Evolutionary conservation across 331 rosid genomes (phyloP), one percentile per base, ranked within the genome.

Genomic region (Saraca asoca): DNA sequence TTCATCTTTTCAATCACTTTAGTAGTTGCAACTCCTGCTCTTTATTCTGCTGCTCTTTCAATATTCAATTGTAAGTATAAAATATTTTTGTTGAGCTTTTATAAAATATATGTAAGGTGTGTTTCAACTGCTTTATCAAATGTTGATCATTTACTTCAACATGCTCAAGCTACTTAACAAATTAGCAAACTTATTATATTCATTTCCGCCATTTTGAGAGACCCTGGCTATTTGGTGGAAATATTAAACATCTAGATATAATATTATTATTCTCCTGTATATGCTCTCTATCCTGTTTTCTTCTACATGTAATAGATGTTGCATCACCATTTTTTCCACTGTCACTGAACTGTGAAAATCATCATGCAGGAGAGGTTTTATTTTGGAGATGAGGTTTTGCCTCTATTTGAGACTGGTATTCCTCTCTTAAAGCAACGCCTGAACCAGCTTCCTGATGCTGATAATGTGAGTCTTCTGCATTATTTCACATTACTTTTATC

Each of bases 351-450:
- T 45, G 52, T 53, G 67, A 37, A 41, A 50, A 77, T 57, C 68
- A 51, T 8, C 50, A n/a, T n/a, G 70, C 93, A 93, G 98, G 98
- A 93, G 79, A 87, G 98, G 58, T 90, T 93, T 87, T 93, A 93
- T 76, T 93, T 90, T 65, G 98, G 98, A 33, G 98, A 93, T 69
- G 83, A 87, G 60, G 98, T 93, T 66, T 78, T 93, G 88, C 98
- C 98, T 44, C 76, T 93, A 87, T 93, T 93, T 75, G 98, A 85
- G 77, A 93, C 98, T 38, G 98, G 98, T 51, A 87, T 93, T 73
- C 98, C 98, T 60, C 87, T 90, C 59, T 81, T 93, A 59, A 93
- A 85, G 88, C 82, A 87, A 80, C 90, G 96, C 20, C 69, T 93
- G 74, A 83, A 58, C 68, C 90, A 87, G 80, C 91, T 93, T 69